These are phyloP conservation scores for Candida michaelii DNA, from an alignment of 805 yeast genomes.

Conservation along the genomic window DNA sequence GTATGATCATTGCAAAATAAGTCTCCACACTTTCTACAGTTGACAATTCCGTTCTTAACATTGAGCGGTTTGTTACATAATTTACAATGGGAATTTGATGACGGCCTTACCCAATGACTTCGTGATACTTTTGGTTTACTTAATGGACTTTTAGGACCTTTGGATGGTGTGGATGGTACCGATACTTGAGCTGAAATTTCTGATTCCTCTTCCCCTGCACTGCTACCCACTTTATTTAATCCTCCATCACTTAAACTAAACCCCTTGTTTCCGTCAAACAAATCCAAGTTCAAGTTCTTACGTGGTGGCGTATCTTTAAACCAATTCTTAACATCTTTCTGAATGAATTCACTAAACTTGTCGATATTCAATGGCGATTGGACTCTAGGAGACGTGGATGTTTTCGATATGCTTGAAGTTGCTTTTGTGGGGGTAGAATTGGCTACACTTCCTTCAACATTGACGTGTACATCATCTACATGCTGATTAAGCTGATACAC, in stretches of 20 bases:
- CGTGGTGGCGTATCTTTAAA: constrained; percentile 25
- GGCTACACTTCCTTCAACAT: constrained; percentile 7
- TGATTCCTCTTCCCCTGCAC: no score
- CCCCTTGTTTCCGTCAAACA: constrained; percentile 45
- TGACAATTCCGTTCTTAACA: constrained; percentile 56
- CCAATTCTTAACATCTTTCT: constrained; percentile 45
- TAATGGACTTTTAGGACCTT: constrained; percentile 8
- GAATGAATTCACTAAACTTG: constrained; percentile 20
- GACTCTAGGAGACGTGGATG: neutral
- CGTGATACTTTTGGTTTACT: constrained; percentile 34
- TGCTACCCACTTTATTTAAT: neutral
- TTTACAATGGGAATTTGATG: constrained; percentile 36
- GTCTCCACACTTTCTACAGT: constrained; percentile 77
- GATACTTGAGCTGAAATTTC: neutral
- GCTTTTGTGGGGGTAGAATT: neutral
- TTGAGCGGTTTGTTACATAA: constrained; percentile 33
- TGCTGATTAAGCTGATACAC: constrained; percentile 62
- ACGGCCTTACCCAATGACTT: constrained; percentile 59
- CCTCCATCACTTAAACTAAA: constrained; percentile 30
- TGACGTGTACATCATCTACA: constrained; percentile 65
- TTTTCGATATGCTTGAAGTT: neutral
- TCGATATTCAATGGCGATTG: constrained; percentile 9
- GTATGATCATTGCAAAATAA: constrained; percentile 70
- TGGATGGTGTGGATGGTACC: constrained; percentile 1
- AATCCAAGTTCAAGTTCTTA: constrained; percentile 46